phyloP scores from a whole-genome alignment of 306 rosid species.

The Biancaea sappan region DNA sequence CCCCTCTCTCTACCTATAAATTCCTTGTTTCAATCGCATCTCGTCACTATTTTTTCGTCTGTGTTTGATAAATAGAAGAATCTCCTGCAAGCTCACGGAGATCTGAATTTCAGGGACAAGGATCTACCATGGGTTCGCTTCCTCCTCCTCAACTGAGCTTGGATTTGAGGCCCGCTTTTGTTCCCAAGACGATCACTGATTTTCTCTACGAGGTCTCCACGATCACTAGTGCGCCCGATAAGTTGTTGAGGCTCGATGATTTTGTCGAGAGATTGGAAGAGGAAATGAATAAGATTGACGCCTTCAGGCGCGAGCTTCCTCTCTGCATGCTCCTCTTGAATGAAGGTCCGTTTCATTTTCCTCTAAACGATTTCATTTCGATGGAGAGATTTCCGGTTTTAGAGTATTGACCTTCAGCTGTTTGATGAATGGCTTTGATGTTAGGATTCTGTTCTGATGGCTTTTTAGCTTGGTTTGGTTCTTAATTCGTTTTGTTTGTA shows the following conservation, averaged over 20 bases:
- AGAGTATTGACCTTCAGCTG: neutral
- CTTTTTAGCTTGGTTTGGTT: neutral
- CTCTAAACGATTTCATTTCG: neutral
- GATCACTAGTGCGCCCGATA: slow-evolving; percentile 43
- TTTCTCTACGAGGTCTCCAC: slow-evolving; percentile 58
- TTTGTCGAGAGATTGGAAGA: slow-evolving; percentile 60
- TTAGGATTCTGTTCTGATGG: neutral
- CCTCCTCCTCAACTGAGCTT: slow-evolving; percentile 79
- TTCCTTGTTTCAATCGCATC: neutral
- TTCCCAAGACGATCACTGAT: slow-evolving; percentile 72
- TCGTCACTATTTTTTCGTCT: neutral
- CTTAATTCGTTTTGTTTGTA: neutral
- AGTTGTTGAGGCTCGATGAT: slow-evolving; percentile 50
- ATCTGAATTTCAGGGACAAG: slow-evolving; percentile 28
- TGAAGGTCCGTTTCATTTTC: slow-evolving; percentile 61
- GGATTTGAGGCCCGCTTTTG: slow-evolving; percentile 65
- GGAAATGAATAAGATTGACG: slow-evolving; percentile 85
- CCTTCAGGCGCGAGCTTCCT: slow-evolving; percentile 94
- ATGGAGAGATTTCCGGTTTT: neutral
- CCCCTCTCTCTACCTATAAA: slow-evolving; percentile 1
- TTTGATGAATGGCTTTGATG: neutral
- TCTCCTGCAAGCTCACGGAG: slow-evolving; percentile 10
- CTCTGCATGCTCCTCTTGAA: slow-evolving; percentile 79
- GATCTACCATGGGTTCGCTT: slow-evolving; percentile 70
- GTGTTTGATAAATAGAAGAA: slow-evolving; percentile 6